phyloP scores from a whole-genome alignment of 805 yeast genomes.

The Yarrowia sp. region DNA sequence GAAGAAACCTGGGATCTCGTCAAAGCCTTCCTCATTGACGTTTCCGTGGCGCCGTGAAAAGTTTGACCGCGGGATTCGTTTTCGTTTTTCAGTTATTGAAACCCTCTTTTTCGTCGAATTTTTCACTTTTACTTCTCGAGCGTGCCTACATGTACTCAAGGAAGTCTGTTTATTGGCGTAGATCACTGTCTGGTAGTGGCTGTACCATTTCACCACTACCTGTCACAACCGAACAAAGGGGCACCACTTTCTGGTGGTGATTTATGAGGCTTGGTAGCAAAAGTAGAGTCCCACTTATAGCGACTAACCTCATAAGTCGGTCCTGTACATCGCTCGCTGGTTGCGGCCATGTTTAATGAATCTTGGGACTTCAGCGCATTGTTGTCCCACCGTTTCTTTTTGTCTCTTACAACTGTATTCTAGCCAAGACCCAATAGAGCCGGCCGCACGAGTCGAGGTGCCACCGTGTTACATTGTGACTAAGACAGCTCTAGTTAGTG shows the following conservation, averaged over 20 bases:
- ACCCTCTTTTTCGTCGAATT: neutral
- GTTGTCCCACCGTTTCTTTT: neutral
- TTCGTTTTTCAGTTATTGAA: neutral
- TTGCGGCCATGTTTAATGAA: neutral
- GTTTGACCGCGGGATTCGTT: neutral
- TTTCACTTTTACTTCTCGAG: neutral
- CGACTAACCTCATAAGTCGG: too few species aligned
- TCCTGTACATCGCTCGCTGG: too few species aligned
- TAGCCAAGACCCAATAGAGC: conserved; percentile 19
- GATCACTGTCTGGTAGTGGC: conserved; percentile 12
- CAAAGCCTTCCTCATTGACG: conserved; percentile 2
- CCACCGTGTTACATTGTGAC: conserved; percentile 2
- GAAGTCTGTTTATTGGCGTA: conserved; percentile 1
- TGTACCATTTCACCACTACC: neutral
- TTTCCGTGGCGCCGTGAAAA: neutral
- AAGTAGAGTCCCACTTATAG: too few species aligned
- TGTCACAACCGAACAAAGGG: neutral
- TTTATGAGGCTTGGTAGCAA: too few species aligned
- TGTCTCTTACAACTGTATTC: neutral
- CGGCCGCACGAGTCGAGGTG: conserved; percentile 3
- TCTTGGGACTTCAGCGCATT: neutral
- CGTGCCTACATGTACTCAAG: neutral
- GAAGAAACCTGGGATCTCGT: neutral
- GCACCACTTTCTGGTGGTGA: neutral
- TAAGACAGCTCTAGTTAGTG: neutral